Evolutionary conservation across 2,329 filamentous ascomycete species (phyloP).

Genomic region (Cephalotrichum gorgonifer): DNA sequence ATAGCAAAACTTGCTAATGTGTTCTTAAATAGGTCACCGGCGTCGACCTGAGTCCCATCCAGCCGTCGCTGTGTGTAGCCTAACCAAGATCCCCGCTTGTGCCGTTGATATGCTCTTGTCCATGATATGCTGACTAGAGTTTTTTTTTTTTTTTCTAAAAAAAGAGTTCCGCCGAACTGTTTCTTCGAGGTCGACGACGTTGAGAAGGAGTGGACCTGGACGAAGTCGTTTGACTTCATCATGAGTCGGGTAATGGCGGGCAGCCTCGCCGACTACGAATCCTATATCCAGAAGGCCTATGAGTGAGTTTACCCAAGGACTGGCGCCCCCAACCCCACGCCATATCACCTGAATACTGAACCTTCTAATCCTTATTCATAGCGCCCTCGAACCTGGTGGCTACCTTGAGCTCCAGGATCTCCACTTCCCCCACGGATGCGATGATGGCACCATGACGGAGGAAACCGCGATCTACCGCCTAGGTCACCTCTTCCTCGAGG

Average conservation of each 20-base stretch:
- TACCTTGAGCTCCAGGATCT: conserved; percentile 15
- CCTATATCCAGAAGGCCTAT: conserved; percentile 23
- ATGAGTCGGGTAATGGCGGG: conserved; percentile 22
- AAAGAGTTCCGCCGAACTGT: conserved; percentile 21
- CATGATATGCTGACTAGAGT: not conserved
- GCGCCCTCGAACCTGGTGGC: conserved; percentile 12
- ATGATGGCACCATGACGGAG: conserved; percentile 11
- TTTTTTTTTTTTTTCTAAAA: conserved; percentile 27
- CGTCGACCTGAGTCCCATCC: conserved; percentile 12
- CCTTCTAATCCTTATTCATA: not conserved
- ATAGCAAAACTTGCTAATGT: no score
- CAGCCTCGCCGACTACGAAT: conserved; percentile 16
- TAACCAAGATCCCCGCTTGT: no score
- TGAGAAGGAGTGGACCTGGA: conserved; percentile 14
- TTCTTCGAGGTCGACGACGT: conserved; percentile 14
- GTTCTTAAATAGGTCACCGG: conserved; percentile 12
- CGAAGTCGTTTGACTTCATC: conserved; percentile 14
- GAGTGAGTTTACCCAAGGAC: conserved; percentile 8
- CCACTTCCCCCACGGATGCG: conserved; percentile 6
- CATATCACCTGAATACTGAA: not conserved
- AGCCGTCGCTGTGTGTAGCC: conserved; percentile 13
- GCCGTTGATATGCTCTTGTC: no score
- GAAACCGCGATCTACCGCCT: not conserved
- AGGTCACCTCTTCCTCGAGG: conserved; percentile 18
- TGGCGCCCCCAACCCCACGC: not conserved